Conservation (phyloP, 495 filamentous ascomycete genomes). For the Collariella sp. region DNA sequence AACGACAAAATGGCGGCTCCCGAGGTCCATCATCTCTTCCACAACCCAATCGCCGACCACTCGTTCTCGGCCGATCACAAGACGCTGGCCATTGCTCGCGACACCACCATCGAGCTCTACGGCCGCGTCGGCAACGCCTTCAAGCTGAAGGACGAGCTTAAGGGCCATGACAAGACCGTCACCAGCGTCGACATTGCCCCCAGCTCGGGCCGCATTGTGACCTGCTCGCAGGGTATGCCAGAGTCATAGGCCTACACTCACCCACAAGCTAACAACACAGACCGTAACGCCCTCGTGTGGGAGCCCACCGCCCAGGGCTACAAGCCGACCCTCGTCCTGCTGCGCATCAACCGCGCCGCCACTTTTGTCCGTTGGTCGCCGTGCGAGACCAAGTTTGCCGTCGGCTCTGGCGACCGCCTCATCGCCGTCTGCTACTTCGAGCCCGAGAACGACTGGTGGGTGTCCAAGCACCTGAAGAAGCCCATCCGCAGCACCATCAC, state of each 20-base stretch:
- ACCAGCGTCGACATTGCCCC: slow-evolving; percentile 95
- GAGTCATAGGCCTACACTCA: not conserved
- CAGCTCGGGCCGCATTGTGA: slow-evolving; percentile 81
- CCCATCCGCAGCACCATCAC: slow-evolving; percentile 95
- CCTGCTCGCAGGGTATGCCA: slow-evolving; percentile 83
- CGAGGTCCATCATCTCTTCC: slow-evolving; percentile 94
- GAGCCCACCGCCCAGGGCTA: slow-evolving; percentile 83
- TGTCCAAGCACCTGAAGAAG: slow-evolving; percentile 97
- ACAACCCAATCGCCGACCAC: slow-evolving; percentile 92
- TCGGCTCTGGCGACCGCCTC: slow-evolving; percentile 88
- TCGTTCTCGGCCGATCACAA: slow-evolving; percentile 89
- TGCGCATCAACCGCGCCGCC: slow-evolving; percentile 93
- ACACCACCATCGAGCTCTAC: slow-evolving; percentile 89
- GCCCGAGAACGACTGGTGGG: slow-evolving; percentile 99
- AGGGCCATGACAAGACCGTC: slow-evolving; percentile 92
- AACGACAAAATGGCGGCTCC: slow-evolving; percentile 59
- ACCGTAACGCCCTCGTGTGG: slow-evolving; percentile 97
- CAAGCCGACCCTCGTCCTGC: slow-evolving; percentile 93
- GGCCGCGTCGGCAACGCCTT: slow-evolving; percentile 63
- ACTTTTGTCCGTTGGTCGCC: slow-evolving; percentile 98
- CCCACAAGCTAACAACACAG: slow-evolving; percentile 34
- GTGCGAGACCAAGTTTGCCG: slow-evolving; percentile 92
- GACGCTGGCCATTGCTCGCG: slow-evolving; percentile 83
- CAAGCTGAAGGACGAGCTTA: slow-evolving; percentile 79
- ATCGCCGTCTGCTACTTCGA: slow-evolving; percentile 99